Conservation (phyloP, 768 basidiomycete species). For the Rhizopogon vulgaris region DNA sequence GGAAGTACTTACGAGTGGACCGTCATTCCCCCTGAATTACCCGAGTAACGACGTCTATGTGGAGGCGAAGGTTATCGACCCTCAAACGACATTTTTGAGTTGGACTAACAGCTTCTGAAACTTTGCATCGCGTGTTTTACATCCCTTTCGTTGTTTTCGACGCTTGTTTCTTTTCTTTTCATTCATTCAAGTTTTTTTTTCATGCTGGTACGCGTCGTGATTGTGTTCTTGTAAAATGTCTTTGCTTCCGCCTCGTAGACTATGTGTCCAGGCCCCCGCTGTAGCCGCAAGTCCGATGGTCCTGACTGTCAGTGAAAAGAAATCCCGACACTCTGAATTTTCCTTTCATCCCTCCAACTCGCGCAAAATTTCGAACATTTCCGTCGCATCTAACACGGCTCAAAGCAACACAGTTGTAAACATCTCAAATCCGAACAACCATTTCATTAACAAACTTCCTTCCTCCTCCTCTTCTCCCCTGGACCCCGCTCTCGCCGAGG, state of each 20-base stretch:
- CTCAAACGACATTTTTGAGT: neutral
- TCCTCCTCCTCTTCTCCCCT: constrained; percentile 44
- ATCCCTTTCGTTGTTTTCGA: neutral
- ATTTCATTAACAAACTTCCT: constrained; percentile 10
- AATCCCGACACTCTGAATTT: constrained; percentile 46
- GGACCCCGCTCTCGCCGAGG: constrained; percentile 47
- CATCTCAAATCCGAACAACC: constrained; percentile 6
- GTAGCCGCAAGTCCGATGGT: constrained; percentile 31
- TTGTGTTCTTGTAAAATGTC: constrained; percentile 12
- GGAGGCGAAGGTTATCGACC: neutral
- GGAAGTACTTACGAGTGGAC: neutral
- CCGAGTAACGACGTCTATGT: neutral
- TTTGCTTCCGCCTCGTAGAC: constrained; percentile 12
- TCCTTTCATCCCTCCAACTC: constrained; percentile 23
- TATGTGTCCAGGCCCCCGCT: constrained; percentile 16
- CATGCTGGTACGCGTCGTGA: constrained; percentile 3
- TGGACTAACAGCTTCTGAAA: neutral
- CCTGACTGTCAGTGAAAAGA: constrained; percentile 34
- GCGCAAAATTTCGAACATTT: constrained; percentile 8
- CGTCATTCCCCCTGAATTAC: neutral
- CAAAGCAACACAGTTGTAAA: constrained; percentile 9
- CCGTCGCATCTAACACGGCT: constrained; percentile 1
- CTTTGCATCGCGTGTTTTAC: neutral
- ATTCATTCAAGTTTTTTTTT: constrained; percentile 1
- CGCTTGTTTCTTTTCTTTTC: neutral